Conservation (phyloP, 129 eudicot genomes). For the Chrysanthemum lavandulifolium region DNA sequence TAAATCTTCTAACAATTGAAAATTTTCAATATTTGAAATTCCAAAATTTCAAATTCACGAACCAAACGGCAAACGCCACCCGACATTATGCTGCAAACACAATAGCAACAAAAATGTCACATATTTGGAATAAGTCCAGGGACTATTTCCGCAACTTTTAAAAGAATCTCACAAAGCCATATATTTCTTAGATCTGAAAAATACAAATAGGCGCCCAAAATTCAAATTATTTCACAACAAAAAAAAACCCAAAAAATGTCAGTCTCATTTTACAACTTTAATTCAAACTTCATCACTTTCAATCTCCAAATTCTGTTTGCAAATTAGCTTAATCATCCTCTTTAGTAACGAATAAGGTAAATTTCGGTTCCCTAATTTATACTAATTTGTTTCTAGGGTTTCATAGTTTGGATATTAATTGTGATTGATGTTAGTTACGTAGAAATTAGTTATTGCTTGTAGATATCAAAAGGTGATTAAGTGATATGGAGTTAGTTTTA, state of each 20-base stretch:
- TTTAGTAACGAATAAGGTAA: constrained; percentile 8
- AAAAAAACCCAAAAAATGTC: constrained; percentile 9
- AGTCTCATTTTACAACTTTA: constrained; percentile 12
- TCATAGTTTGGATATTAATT: neutral
- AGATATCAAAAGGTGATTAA: too few species aligned
- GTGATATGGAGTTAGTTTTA: too few species aligned
- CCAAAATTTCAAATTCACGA: too few species aligned
- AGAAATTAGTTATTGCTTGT: neutral
- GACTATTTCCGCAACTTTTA: neutral
- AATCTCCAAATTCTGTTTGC: neutral
- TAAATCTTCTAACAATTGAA: too few species aligned
- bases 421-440: neutral
- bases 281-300: constrained; percentile 8
- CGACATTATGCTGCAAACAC: too few species aligned
- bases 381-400: constrained; percentile 22
- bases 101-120: too few species aligned
- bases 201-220: constrained; percentile 19
- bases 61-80: too few species aligned
- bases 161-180: neutral
- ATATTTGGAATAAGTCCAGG: constrained; percentile 6
- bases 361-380: too few species aligned
- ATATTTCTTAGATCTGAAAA: neutral
- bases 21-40: too few species aligned
- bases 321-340: neutral
- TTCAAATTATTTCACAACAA: constrained; percentile 13